Evolutionary conservation across 2,329 filamentous ascomycete species (phyloP).

Genomic region (Aspergillus calidoustus): DNA sequence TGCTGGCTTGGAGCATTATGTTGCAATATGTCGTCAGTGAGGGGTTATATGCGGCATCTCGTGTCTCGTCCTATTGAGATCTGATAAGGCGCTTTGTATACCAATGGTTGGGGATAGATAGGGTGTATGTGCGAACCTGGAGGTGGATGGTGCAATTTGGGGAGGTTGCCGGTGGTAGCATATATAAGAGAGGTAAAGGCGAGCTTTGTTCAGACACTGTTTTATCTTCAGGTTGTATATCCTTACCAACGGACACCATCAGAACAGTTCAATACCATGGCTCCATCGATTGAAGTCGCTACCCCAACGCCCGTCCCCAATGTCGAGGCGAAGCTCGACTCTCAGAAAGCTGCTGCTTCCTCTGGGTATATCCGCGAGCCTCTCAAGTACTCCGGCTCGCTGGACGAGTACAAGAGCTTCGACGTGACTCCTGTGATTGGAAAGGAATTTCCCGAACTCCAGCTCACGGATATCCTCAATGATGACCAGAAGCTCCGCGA

Average conservation of each 20-base stretch:
- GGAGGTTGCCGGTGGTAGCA: not conserved
- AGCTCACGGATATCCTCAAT: conserved; percentile 58
- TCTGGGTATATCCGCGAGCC: conserved; percentile 6
- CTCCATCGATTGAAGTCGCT: not conserved
- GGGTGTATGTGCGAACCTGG: not conserved
- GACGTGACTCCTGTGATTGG: conserved; percentile 51
- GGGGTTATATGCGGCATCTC: not conserved
- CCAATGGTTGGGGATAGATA: not conserved
- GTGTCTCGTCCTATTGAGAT: not conserved
- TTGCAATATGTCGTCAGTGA: conserved; percentile 16
- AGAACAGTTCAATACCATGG: not conserved
- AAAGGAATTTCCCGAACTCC: conserved; percentile 45
- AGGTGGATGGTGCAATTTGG: not conserved
- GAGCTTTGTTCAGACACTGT: not conserved
- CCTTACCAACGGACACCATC: not conserved
- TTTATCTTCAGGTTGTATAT: not conserved
- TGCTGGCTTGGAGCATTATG: conserved; percentile 4
- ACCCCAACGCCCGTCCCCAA: not conserved
- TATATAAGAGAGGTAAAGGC: not conserved
- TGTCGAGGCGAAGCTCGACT: not conserved
- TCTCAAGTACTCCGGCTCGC: conserved; percentile 31
- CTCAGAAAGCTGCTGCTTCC: not conserved
- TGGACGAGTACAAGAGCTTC: conserved; percentile 48
- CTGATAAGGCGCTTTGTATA: not conserved
- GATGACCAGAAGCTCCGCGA: conserved; percentile 68